phyloP scores from a whole-genome alignment of 306 rosid species.

The Neltuma alba region DNA sequence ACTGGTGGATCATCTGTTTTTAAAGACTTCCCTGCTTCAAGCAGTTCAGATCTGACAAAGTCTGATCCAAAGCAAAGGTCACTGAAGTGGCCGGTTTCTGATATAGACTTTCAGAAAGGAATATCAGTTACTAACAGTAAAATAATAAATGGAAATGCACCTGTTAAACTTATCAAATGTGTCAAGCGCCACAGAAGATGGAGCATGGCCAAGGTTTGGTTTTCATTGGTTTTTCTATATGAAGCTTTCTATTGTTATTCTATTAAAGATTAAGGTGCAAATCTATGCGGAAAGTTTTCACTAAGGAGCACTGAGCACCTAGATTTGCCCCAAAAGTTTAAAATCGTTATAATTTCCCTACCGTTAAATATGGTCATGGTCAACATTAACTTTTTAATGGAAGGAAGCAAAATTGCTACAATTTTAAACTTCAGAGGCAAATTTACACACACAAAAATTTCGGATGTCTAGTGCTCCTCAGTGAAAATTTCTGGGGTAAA shows the following conservation, averaged over 20 bases:
- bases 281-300: too few species aligned
- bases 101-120: constrained; percentile 65
- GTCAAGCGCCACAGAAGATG: constrained; percentile 94
- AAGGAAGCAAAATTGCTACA: too few species aligned
- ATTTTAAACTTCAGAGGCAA: too few species aligned
- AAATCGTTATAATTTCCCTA: too few species aligned
- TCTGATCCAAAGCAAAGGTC: constrained; percentile 66
- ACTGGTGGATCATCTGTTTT: constrained; percentile 93
- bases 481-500: too few species aligned
- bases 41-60: constrained; percentile 64
- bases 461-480: too few species aligned
- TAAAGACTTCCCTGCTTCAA: constrained; percentile 65
- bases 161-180: constrained; percentile 62
- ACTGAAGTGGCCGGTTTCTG: constrained; percentile 66
- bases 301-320: too few species aligned
- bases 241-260: constrained; percentile 13
- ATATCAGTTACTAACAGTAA: constrained; percentile 47
- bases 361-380: too few species aligned
- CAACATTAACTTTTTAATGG: too few species aligned
- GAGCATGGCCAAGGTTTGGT: constrained; percentile 83
- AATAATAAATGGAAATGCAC: constrained; percentile 57
- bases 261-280: constrained; percentile 20
- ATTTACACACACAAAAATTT: too few species aligned
- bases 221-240: constrained; percentile 34
- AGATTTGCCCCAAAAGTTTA: too few species aligned